These are phyloP conservation scores for Aspergillus eucalypticola DNA, from an alignment of 2,329 filamentous ascomycete species.

Conservation along the genomic window DNA sequence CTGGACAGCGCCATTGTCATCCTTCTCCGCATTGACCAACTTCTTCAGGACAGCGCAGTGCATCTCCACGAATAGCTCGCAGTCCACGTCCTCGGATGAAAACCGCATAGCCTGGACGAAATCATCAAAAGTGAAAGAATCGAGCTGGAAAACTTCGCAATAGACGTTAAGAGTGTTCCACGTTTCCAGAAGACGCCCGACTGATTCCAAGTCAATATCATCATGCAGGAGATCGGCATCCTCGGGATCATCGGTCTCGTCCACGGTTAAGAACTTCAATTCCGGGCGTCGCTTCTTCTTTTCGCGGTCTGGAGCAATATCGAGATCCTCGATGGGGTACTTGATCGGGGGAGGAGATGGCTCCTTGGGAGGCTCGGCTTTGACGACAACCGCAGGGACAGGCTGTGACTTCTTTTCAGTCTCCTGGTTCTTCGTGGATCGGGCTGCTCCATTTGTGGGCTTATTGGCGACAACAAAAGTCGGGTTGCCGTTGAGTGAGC, in stretches of 20 bases:
- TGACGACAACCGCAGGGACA: constrained; percentile 43
- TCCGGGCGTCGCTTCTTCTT: constrained; percentile 67
- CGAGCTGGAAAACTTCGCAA: constrained; percentile 87
- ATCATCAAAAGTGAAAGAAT: constrained; percentile 98
- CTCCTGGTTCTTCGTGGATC: constrained; percentile 33
- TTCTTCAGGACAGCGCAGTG: constrained; percentile 90
- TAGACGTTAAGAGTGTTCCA: constrained; percentile 99
- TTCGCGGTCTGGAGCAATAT: constrained; percentile 68
- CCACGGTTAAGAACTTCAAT: constrained; percentile 73
- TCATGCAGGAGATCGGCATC: constrained; percentile 47
- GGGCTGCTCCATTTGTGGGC: constrained; percentile 29
- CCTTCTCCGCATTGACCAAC: constrained; percentile 72
- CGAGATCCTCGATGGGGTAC: constrained; percentile 93
- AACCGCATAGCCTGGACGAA: constrained; percentile 85
- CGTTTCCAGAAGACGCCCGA: constrained; percentile 82
- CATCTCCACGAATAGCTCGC: constrained; percentile 84
- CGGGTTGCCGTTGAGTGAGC: constrained; percentile 47
- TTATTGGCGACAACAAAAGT: constrained; percentile 39
- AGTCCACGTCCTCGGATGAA: constrained; percentile 70
- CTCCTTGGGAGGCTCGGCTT: constrained; percentile 54
- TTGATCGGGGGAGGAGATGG: constrained; percentile 76
- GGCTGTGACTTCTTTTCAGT: constrained; percentile 36
- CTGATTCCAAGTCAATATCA: constrained; percentile 73
- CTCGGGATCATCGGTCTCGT: constrained; percentile 57
- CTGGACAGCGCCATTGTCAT: constrained; percentile 73